phyloP scores from a whole-genome alignment of 352 stramenopile genomes.

The Phytophthora macrochlamydospora region DNA sequence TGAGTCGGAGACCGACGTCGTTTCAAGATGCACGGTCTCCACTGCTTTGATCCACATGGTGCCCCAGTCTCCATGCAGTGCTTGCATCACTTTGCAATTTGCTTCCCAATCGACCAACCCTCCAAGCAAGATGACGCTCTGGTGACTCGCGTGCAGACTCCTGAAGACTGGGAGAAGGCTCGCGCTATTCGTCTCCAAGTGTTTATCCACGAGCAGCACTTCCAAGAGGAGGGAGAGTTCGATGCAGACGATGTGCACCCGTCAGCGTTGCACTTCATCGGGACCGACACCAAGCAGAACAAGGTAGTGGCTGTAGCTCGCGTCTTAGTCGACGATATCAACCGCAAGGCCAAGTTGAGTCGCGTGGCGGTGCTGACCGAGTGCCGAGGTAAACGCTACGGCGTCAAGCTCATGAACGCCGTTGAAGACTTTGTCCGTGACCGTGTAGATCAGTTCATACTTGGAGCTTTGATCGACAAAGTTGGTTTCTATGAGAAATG shows the following conservation, averaged over 20 bases:
- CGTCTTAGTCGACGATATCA: constrained; percentile 34
- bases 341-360: constrained; percentile 54
- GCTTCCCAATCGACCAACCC: constrained; percentile 2
- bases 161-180: constrained; percentile 44
- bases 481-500: constrained; percentile 38
- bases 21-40: not conserved
- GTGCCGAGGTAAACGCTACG: constrained; percentile 59
- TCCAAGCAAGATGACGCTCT: constrained; percentile 28
- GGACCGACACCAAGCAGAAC: constrained; percentile 49
- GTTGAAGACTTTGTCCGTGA: constrained; percentile 39
- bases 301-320: constrained; percentile 57
- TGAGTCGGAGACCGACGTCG: not conserved
- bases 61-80: constrained; percentile 7
- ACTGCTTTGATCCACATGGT: not conserved
- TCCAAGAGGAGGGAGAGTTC: constrained; percentile 37
- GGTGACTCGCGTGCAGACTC: constrained; percentile 48
- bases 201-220: constrained; percentile 58
- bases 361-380: constrained; percentile 56
- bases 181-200: constrained; percentile 46
- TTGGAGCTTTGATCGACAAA: constrained; percentile 46
- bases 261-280: constrained; percentile 54
- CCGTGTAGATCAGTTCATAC: constrained; percentile 34
- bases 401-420: constrained; percentile 43
- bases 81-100: constrained; percentile 21
- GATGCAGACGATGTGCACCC: constrained; percentile 45